These are phyloP conservation scores for Microcyclospora tardicrescens DNA, from an alignment of 2,329 filamentous ascomycete genomes.

Conservation along the genomic window DNA sequence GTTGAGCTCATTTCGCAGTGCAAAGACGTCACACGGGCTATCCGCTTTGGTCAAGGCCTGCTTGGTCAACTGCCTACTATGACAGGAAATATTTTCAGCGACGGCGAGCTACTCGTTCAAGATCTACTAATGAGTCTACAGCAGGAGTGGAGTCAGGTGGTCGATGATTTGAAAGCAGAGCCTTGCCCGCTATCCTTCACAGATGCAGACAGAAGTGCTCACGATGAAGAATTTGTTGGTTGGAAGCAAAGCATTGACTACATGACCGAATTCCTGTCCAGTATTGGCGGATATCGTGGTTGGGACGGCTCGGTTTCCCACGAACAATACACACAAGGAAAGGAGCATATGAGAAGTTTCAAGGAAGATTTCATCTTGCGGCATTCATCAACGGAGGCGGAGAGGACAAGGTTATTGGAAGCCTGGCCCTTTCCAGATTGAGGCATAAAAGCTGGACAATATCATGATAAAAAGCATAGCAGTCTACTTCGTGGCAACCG, in stretches of 20 bases:
- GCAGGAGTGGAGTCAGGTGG: constrained; percentile 4
- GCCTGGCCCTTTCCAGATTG: constrained; percentile 1
- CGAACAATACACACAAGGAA: constrained; percentile 3
- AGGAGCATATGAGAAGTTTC: constrained; percentile 5
- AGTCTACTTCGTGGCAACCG: no score
- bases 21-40: constrained; percentile 4
- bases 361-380: constrained; percentile 5
- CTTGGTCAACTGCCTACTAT: constrained; percentile 4
- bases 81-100: constrained; percentile 5
- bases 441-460: no score
- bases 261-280: constrained; percentile 5
- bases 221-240: constrained; percentile 2
- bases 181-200: no score
- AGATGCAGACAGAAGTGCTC: no score
- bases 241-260: constrained; percentile 5
- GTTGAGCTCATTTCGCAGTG: constrained; percentile 4
- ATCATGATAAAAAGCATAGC: no score
- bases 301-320: constrained; percentile 5
- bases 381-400: constrained; percentile 5
- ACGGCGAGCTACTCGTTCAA: constrained; percentile 6
- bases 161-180: constrained; percentile 2
- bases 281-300: constrained; percentile 4
- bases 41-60: constrained; percentile 4
- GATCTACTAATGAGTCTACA: constrained; percentile 4
- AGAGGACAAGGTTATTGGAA: constrained; percentile 2